phyloP scores from a whole-genome alignment of 495 filamentous ascomycete species.

The Collariella sp. region DNA sequence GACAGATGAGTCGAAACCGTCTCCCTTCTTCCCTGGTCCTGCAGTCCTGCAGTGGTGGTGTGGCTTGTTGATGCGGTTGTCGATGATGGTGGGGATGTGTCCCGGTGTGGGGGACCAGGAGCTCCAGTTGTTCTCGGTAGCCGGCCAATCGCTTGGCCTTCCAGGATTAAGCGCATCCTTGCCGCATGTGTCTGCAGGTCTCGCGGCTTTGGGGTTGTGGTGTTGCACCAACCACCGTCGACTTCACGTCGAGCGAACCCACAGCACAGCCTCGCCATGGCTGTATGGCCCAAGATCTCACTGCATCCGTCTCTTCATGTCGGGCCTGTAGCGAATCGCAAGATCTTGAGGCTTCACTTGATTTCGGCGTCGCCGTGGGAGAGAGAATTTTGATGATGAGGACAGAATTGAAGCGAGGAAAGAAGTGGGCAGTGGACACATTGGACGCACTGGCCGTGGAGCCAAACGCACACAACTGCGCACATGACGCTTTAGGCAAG shows the following conservation, averaged over 20 bases:
- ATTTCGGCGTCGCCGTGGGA: constrained; percentile 3
- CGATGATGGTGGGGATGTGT: neutral
- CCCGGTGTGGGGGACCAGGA: constrained; percentile 1
- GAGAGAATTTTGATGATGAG: neutral
- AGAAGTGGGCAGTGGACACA: neutral
- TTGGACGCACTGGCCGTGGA: neutral
- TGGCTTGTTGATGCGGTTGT: neutral
- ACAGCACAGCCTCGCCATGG: constrained; percentile 12
- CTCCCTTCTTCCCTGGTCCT: neutral
- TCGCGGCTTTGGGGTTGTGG: neutral
- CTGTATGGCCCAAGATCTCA: constrained; percentile 1
- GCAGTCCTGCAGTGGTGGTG: neutral
- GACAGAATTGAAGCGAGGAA: neutral
- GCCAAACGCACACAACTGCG: neutral
- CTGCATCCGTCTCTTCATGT: neutral
- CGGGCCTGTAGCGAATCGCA: constrained; percentile 4
- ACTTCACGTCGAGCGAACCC: neutral
- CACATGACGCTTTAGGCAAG: too few relatives aligned
- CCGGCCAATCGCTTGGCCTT: constrained; percentile 19
- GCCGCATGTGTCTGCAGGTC: constrained; percentile 1
- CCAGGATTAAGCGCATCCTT: neutral
- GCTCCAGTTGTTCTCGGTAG: constrained; percentile 15
- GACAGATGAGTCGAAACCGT: neutral
- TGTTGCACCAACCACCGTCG: constrained; percentile 5
- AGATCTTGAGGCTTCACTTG: neutral